These are phyloP conservation scores for Citrullus colocynthis DNA, from an alignment of 306 rosid genomes.

Conservation along the genomic window DNA sequence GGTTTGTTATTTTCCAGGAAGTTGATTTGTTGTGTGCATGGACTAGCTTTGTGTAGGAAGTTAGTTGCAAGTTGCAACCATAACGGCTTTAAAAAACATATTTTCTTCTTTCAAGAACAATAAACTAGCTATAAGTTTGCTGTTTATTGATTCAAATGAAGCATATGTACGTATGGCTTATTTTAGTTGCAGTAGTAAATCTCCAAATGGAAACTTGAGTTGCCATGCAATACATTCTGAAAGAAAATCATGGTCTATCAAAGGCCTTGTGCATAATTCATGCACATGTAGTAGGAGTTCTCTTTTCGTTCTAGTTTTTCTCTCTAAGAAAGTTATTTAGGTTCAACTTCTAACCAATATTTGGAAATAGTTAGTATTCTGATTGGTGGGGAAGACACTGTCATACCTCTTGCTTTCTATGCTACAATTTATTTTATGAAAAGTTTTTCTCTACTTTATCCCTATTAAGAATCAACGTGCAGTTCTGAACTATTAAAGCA, in stretches of 20 bases:
- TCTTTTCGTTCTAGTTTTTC: no score
- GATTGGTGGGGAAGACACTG: not conserved
- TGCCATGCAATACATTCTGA: not conserved
- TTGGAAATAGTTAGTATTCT: not conserved
- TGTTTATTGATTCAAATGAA: not conserved
- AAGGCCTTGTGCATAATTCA: not conserved
- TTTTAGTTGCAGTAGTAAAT: not conserved
- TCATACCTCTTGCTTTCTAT: not conserved
- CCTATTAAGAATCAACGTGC: not conserved
- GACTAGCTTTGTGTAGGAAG: not conserved
- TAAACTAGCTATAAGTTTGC: not conserved
- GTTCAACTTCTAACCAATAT: not conserved
- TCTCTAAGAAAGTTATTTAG: not conserved
- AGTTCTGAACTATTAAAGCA: not conserved
- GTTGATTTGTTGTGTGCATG: not conserved
- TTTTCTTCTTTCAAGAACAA: not conserved
- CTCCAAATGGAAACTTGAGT: not conserved
- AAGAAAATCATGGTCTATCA: not conserved
- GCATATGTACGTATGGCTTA: not conserved
- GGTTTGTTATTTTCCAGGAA: not conserved
- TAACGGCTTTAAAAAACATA: not conserved
- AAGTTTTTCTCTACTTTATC: not conserved
- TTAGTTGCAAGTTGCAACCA: not conserved
- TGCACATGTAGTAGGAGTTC: not conserved
- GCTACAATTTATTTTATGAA: not conserved